A percentile compares a stretch with the other conserved stretches of the same genome.
Evolutionary conservation across 345 rosid species (phyloP).

Genomic region (Populus nigra): DNA sequence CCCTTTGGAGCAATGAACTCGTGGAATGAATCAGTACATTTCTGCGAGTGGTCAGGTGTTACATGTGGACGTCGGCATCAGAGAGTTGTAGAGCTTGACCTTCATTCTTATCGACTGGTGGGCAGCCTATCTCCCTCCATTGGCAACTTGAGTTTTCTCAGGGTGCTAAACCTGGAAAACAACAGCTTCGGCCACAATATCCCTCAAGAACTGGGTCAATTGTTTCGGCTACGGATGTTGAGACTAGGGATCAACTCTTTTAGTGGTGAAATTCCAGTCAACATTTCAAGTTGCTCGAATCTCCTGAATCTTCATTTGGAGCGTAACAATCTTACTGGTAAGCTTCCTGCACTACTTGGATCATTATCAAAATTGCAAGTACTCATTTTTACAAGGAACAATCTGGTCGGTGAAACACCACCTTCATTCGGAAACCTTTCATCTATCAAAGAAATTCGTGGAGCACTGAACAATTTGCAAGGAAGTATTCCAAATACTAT

Average conservation of each 20-base stretch:
- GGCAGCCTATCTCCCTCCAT: constrained; percentile 8
- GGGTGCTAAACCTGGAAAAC: constrained; percentile 1
- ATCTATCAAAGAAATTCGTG: not conserved
- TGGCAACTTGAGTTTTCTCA: constrained; percentile 10
- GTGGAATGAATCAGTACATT: constrained; percentile 2
- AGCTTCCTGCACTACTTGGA: constrained; percentile 22
- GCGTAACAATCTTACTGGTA: constrained; percentile 22
- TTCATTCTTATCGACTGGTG: not conserved
- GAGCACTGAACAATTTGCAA: not conserved
- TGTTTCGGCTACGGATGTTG: constrained; percentile 16
- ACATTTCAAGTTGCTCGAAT: constrained; percentile 20
- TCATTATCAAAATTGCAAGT: constrained; percentile 11
- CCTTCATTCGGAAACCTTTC: constrained; percentile 18
- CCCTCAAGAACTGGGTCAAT: constrained; percentile 21
- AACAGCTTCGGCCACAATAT: not conserved
- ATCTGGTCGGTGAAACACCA: constrained; percentile 17
- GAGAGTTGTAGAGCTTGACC: not conserved
- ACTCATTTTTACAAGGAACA: constrained; percentile 10
- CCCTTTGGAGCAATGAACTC: constrained; percentile 2
- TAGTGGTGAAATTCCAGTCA: constrained; percentile 27
- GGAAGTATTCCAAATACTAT: constrained; percentile 23
- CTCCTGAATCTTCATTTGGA: constrained; percentile 18
- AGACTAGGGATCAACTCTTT: constrained; percentile 13
- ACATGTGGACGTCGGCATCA: not conserved
- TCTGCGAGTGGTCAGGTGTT: too few species aligned